Conservation (phyloP, 169 alveolate species). For the Plasmodium chabaudi region DNA sequence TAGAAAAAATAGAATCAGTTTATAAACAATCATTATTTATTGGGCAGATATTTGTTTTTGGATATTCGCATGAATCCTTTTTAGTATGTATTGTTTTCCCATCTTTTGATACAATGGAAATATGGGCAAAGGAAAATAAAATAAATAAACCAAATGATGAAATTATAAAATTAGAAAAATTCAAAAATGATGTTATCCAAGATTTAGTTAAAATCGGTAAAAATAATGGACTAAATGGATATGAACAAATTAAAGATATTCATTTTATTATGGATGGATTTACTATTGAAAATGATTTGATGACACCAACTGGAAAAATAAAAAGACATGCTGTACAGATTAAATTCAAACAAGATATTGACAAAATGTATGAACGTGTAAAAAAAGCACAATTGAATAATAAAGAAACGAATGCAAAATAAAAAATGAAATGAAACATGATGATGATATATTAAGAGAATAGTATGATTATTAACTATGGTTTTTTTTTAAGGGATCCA, state of each 20-base stretch:
- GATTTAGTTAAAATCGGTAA: slow-evolving; percentile 75
- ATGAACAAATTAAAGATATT: slow-evolving; percentile 85
- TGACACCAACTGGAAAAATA: slow-evolving; percentile 87
- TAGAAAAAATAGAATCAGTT: slow-evolving; percentile 92
- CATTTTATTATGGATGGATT: slow-evolving; percentile 81
- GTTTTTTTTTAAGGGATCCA: no score
- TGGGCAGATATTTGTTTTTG: slow-evolving; percentile 84
- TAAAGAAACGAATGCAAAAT: neutral
- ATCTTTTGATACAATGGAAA: slow-evolving; percentile 79
- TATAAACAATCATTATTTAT: slow-evolving; percentile 77
- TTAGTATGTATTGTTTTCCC: slow-evolving; percentile 77
- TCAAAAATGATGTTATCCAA: slow-evolving; percentile 77
- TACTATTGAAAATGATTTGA: slow-evolving; percentile 83
- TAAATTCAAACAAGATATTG: slow-evolving; percentile 79
- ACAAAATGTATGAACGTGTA: slow-evolving; percentile 72
- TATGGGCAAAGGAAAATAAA: slow-evolving; percentile 67
- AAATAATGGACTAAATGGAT: slow-evolving; percentile 81
- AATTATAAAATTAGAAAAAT: slow-evolving; percentile 37
- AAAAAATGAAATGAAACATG: no score
- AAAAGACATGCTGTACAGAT: slow-evolving; percentile 80
- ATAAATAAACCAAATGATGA: slow-evolving; percentile 49
- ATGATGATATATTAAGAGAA: no score
- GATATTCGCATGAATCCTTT: slow-evolving; percentile 78
- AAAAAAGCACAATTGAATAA: neutral
- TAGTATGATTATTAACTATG: no score